phyloP scores from a whole-genome alignment of 768 basidiomycete species.

The Termitomyces sp. region DNA sequence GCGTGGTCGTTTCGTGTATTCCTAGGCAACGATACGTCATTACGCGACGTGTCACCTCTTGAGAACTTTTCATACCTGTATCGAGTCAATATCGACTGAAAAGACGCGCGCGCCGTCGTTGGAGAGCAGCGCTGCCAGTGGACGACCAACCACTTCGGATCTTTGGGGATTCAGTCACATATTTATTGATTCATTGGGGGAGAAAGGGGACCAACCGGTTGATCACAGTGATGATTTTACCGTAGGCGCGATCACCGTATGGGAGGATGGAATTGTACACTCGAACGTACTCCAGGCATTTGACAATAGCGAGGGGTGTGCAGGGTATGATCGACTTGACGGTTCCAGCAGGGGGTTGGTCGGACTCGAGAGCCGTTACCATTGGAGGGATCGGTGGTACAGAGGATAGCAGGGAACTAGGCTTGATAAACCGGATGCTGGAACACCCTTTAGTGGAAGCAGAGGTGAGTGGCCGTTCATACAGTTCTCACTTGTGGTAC shows the following conservation, averaged over 20 bases:
- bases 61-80: slow-evolving; percentile 54
- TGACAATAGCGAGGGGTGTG: slow-evolving; percentile 95
- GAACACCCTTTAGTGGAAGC: background rate
- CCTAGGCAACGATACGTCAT: slow-evolving; percentile 30
- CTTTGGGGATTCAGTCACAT: slow-evolving; percentile 34
- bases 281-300: slow-evolving; percentile 85
- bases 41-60: background rate
- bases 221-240: slow-evolving; percentile 89
- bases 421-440: slow-evolving; percentile 91
- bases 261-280: slow-evolving; percentile 92
- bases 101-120: slow-evolving; percentile 97
- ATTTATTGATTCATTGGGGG: background rate
- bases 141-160: slow-evolving; percentile 96
- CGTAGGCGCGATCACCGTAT: slow-evolving; percentile 94
- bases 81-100: slow-evolving; percentile 92
- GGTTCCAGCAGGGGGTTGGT: slow-evolving; percentile 74
- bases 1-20: slow-evolving; percentile 90
- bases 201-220: slow-evolving; percentile 63
- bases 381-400: slow-evolving; percentile 36
- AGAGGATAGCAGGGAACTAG: slow-evolving; percentile 58
- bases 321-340: slow-evolving; percentile 98
- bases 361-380: slow-evolving; percentile 35
- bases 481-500: slow-evolving; percentile 78
- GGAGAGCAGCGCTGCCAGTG: slow-evolving; percentile 90
- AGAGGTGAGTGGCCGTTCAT: background rate